Evolutionary conservation across 2,329 filamentous ascomycete species (phyloP), one percentile per base, ranked within the genome.

Genomic region (Ceratocystis destructans): DNA sequence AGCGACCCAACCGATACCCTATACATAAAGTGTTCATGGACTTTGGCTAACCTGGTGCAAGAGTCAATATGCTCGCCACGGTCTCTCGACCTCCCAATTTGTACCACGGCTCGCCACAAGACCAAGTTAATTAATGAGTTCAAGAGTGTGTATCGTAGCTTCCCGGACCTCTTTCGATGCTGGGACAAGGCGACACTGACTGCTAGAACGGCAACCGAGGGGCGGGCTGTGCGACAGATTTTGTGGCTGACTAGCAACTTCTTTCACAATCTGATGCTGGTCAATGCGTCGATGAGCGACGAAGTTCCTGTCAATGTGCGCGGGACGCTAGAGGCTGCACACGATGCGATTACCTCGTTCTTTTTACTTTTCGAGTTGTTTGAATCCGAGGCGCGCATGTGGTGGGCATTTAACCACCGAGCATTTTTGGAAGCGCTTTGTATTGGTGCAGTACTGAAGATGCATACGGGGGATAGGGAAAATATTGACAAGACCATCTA

Each of bases 401-500:
- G 88, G 88, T 93, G 88, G 88, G 87, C 90, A 0, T 90, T 91
- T 70, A 89, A 90, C 73, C 89, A 92, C 72, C 79, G 89, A 1
- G 88, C 88, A 0, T 92, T 92, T 72, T 79, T 92, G 64, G 88
- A 92, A 77, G 87, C 87, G 41, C 73, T 86, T 72, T 89, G 83
- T 75, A 88, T 88, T 61, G 83, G 83, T 25, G 81, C 80, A 69
- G 79, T 86, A 28, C 73, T 87, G 67, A 76, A 79, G 50, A 82
- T 85, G 72, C 77, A 79, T 22, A 72, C 74, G 2, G 77, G 76
- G 48, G 79, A 82, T 68, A 75, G 77, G 8, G 75, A 75, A 0
- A 79, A 77, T 76, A 28, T 71, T 81, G 61, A 71, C 71, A 5
- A 79, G 78, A 70, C 82, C 62, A 71, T 86, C 64, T 85, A 83